Conservation (phyloP, 768 basidiomycete genomes). For the Pulveroboletus sp. region DNA sequence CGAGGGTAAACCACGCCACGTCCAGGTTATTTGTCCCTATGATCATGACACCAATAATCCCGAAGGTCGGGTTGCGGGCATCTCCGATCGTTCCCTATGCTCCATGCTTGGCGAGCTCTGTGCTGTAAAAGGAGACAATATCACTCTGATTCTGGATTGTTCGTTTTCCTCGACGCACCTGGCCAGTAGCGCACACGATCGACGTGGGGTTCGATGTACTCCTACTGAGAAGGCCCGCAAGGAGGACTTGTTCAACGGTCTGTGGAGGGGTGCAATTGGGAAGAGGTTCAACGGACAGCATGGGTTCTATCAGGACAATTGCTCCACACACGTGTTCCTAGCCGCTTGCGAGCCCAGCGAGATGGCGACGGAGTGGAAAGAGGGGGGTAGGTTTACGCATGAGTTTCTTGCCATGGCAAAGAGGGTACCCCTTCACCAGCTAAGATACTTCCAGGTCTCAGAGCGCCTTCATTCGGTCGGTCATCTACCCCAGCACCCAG, state of each 20-base stretch:
- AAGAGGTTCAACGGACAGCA: conserved; percentile 32
- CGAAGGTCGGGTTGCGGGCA: conserved; percentile 51
- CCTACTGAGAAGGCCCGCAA: conserved; percentile 49
- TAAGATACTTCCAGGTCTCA: conserved; percentile 47
- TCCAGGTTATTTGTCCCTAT: conserved; percentile 61
- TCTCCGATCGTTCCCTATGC: conserved; percentile 62
- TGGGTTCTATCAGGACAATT: conserved; percentile 42
- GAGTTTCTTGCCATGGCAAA: conserved; percentile 47
- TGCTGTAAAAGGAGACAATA: conserved; percentile 59
- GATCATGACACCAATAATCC: conserved; percentile 53
- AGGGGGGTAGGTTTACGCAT: conserved; percentile 58
- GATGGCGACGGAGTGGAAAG: conserved; percentile 55
- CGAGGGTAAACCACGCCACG: conserved; percentile 36
- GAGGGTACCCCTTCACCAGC: conserved; percentile 46
- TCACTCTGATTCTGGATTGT: conserved; percentile 62
- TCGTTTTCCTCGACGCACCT: conserved; percentile 49
- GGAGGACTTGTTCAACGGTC: conserved; percentile 50
- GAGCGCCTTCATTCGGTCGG: conserved; percentile 37
- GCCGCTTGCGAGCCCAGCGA: conserved; percentile 53
- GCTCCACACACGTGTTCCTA: conserved; percentile 47
- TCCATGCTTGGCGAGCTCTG: conserved; percentile 57
- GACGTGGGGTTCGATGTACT: conserved; percentile 54
- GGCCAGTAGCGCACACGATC: conserved; percentile 37
- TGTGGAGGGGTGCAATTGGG: conserved; percentile 49
- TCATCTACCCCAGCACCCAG: conserved; percentile 39